phyloP scores from a whole-genome alignment of 257 asterid genomes.

The Cynanchum wilfordii region DNA sequence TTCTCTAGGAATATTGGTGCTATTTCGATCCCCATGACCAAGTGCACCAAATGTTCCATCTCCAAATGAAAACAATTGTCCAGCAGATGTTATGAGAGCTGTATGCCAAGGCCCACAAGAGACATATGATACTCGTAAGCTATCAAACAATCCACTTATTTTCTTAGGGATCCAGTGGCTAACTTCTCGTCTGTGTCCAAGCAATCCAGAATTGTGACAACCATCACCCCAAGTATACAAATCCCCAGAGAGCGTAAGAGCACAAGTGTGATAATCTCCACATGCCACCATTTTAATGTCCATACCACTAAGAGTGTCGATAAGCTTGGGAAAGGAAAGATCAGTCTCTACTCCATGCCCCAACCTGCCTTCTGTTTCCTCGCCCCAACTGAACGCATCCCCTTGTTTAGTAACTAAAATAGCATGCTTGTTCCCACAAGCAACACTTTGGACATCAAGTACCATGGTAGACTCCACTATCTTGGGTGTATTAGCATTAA shows the following conservation, averaged over 20 bases:
- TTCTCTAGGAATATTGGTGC: slow-evolving; percentile 45
- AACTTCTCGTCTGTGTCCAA: slow-evolving; percentile 61
- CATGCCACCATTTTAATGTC: slow-evolving; percentile 62
- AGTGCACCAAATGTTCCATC: slow-evolving; percentile 88
- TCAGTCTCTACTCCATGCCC: slow-evolving; percentile 80
- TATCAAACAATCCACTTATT: slow-evolving; percentile 55
- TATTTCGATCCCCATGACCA: slow-evolving; percentile 60
- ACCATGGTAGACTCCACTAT: slow-evolving; percentile 62
- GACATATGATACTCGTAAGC: slow-evolving; percentile 55
- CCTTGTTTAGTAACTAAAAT: slow-evolving; percentile 76
- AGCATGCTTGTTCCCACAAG: slow-evolving; percentile 71
- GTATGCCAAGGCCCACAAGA: slow-evolving; percentile 97
- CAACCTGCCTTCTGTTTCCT: slow-evolving; percentile 71
- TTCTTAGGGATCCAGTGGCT: slow-evolving; percentile 83
- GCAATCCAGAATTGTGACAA: slow-evolving; percentile 46
- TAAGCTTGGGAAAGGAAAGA: slow-evolving; percentile 53
- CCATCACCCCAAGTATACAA: slow-evolving; percentile 89
- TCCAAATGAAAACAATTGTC: slow-evolving; percentile 71
- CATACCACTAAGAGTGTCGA: slow-evolving; percentile 53
- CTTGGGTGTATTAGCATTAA: slow-evolving; percentile 57
- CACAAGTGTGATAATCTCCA: slow-evolving; percentile 77
- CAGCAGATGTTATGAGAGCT: slow-evolving; percentile 52
- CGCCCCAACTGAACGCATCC: slow-evolving; percentile 88
- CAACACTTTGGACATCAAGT: slow-evolving; percentile 59
- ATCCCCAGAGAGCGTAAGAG: slow-evolving; percentile 72